Conservation (phyloP, 768 basidiomycete genomes). For the Chalciporus pseudorubinellus region DNA sequence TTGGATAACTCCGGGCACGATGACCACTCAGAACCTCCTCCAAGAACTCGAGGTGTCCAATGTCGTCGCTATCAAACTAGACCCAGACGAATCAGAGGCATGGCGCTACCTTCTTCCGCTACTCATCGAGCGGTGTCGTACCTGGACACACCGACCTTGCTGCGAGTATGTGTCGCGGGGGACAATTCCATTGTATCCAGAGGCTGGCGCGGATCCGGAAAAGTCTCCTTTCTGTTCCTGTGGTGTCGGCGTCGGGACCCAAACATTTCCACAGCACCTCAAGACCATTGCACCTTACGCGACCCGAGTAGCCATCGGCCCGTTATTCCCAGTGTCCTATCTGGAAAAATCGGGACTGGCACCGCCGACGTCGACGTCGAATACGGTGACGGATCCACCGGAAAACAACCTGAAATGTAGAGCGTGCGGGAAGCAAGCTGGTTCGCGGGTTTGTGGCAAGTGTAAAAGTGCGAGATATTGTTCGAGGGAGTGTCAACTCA, state of each 20-base stretch:
- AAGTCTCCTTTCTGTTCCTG: constrained; percentile 50
- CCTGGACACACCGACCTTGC: constrained; percentile 44
- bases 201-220: constrained; percentile 31
- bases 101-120: constrained; percentile 55
- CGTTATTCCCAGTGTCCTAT: constrained; percentile 52
- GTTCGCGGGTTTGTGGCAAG: constrained; percentile 28
- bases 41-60: constrained; percentile 6
- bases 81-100: constrained; percentile 23
- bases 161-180: constrained; percentile 47
- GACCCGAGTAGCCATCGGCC: constrained; percentile 51
- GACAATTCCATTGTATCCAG: constrained; percentile 37
- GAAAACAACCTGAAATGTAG: constrained; percentile 8
- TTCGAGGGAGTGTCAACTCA: constrained; percentile 43
- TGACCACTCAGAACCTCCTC: constrained; percentile 3
- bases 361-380: background rate
- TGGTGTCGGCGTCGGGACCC: constrained; percentile 48
- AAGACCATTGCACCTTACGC: constrained; percentile 40
- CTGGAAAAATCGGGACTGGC: constrained; percentile 38
- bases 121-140: constrained; percentile 51
- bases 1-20: constrained; percentile 41
- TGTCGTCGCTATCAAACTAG: constrained; percentile 14
- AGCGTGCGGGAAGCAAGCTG: constrained; percentile 22
- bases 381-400: background rate
- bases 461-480: constrained; percentile 45
- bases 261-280: constrained; percentile 39